Percentiles rank a stretch among this genome's conserved stretches.
Conservation (phyloP, 805 yeast genomes). For the Danielia oregonensis region DNA sequence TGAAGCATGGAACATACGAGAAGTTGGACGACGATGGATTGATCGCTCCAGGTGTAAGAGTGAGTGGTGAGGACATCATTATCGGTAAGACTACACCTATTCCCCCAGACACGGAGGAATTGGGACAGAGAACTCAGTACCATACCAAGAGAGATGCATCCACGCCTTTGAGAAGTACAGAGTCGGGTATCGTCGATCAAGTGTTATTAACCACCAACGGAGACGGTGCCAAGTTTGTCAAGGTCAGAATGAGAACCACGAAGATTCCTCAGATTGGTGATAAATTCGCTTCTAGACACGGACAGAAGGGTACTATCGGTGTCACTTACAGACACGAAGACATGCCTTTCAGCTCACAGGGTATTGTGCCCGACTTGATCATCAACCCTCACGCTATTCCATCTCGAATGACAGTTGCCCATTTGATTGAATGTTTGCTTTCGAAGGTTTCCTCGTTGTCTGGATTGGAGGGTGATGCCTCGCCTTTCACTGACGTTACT, state of each 20-base stretch:
- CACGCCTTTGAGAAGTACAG: conserved; percentile 94
- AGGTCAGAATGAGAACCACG: conserved; percentile 98
- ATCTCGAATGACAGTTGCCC: conserved; percentile 99
- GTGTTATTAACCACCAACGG: conserved; percentile 95
- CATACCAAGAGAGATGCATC: conserved; percentile 99
- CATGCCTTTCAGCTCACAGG: conserved; percentile 96
- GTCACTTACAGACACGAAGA: conserved; percentile 97
- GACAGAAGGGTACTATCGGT: conserved; percentile 99
- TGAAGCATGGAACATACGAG: conserved; percentile 97
- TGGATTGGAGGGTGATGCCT: conserved; percentile 98
- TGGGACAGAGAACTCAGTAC: conserved; percentile 97
- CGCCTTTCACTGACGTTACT: conserved; percentile 97
- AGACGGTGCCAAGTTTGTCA: conserved; percentile 95
- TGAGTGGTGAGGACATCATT: conserved; percentile 97
- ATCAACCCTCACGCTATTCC: conserved; percentile 99
- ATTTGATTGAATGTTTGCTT: conserved; percentile 94
- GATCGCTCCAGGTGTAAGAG: conserved; percentile 97
- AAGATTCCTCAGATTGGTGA: conserved; percentile 99
- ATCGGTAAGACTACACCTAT: conserved; percentile 99
- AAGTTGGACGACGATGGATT: conserved; percentile 97
- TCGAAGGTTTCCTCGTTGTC: conserved; percentile 92
- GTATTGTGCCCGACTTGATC: conserved; percentile 94
- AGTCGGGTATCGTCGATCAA: conserved; percentile 97
- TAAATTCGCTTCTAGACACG: conserved; percentile 98
- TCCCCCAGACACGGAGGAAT: conserved; percentile 98